These are phyloP conservation scores for Blastobotrys proliferans DNA, from an alignment of 1,139 yeast species.

Conservation along the genomic window DNA sequence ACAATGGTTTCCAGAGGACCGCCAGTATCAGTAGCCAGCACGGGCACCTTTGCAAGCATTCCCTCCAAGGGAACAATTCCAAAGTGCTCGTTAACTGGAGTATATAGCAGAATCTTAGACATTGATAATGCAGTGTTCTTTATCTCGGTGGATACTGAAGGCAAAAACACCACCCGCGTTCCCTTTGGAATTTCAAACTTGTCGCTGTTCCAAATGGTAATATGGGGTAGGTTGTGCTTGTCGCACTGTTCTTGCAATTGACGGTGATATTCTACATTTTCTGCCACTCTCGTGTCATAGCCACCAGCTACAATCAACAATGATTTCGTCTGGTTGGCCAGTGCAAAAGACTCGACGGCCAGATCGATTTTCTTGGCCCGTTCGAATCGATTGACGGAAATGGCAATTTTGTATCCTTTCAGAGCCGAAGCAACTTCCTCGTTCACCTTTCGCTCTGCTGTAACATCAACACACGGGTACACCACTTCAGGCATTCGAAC, in stretches of 20 bases:
- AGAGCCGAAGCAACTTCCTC: constrained; percentile 10
- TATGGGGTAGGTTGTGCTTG: constrained; percentile 13
- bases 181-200: constrained; percentile 6
- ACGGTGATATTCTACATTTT: constrained; percentile 67
- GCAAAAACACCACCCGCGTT: constrained; percentile 64
- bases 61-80: constrained; percentile 98
- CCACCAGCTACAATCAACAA: constrained; percentile 86
- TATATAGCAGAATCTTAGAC: constrained; percentile 66
- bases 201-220: constrained; percentile 14
- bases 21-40: constrained; percentile 81
- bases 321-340: constrained; percentile 15
- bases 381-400: constrained; percentile 87
- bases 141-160: constrained; percentile 65
- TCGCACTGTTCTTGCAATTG: constrained; percentile 55
- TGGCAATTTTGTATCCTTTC: constrained; percentile 40
- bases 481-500: constrained; percentile 58
- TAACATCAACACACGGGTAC: constrained; percentile 72
- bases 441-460: constrained; percentile 9
- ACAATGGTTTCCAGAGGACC: constrained; percentile 87
- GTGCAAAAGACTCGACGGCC: constrained; percentile 45
- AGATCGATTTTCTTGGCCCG: constrained; percentile 75
- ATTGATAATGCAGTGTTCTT: constrained; percentile 60
- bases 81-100: constrained; percentile 91
- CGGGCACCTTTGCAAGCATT: constrained; percentile 80
- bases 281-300: constrained; percentile 69